Evolutionary conservation across 2,329 filamentous ascomycete species (phyloP), one percentile per base, ranked within the genome.

Genomic region (Trichoderma sp.): DNA sequence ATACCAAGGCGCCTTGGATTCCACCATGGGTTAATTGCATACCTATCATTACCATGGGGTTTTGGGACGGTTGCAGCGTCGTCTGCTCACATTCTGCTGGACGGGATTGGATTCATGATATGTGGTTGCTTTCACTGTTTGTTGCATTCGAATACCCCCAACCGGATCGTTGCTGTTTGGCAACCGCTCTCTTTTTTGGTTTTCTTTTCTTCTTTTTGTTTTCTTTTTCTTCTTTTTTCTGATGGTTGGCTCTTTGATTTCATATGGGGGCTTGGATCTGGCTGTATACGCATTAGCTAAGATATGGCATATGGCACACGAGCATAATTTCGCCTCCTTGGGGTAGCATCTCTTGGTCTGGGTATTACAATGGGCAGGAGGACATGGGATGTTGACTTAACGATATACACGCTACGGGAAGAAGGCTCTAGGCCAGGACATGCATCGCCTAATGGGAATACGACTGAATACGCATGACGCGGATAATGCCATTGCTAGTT

Each of bases 1-100:
- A 68, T 68, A 68, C 67, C 67, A 66, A 42, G 35, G 61, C 27
- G 48, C 53, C 50, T 54, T 67, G 66, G 54, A 48, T 53, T 54
- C 48, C 54, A 67, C 32, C 54, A 54, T 17, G 56, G 12, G 22
- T 17, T 29, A 22, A 39, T 67, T 64, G 32, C 65, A 60, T 63
- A 64, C 57, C 37, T 50, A 34, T 61, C 42, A 45, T 48, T 22
- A 42, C 35, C 48, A 48, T 29, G 35, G 45, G 27, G 34, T 45
- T 53, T 27, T 53, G 54, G 54, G 32, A 52, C 32, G 45, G 45
- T 32, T 45, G 54, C 52, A n/a, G n/a, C 15, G 39, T 56, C 27
- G 27, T 48, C 39, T 63, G 10, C 32, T 34, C 35, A 42, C 65
- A 48, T 32, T 59, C 58, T 63, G 65, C 65, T 67, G 50, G 65